Evolutionary conservation across 2,329 filamentous ascomycete genomes (phyloP).

Genomic region (Penicillium nordicum): DNA sequence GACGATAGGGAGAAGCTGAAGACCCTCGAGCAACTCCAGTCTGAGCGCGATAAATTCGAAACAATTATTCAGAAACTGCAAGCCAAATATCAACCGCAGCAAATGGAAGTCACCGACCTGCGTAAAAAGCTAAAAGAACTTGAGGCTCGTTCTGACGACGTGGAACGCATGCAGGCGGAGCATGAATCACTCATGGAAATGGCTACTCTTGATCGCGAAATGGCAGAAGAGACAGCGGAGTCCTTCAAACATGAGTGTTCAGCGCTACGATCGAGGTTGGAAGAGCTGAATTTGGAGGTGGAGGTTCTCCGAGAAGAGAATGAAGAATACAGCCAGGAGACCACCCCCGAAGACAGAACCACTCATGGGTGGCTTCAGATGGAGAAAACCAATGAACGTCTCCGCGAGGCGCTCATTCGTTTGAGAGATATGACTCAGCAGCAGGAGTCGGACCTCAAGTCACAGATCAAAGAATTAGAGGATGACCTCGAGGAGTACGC

Average conservation of each 20-base stretch:
- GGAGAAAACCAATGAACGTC: conserved; percentile 82
- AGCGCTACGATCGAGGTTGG: conserved; percentile 67
- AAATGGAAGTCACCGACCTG: conserved; percentile 73
- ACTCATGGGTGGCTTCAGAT: conserved; percentile 87
- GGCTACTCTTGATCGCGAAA: conserved; percentile 85
- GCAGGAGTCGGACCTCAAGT: conserved; percentile 73
- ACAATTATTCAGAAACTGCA: conserved; percentile 86
- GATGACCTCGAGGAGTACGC: conserved; percentile 68
- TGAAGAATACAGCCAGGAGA: conserved; percentile 74
- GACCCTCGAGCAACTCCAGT: conserved; percentile 69
- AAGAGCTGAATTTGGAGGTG: conserved; percentile 83
- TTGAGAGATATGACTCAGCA: conserved; percentile 85
- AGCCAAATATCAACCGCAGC: conserved; percentile 79
- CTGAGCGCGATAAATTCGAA: conserved; percentile 57
- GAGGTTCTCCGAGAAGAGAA: conserved; percentile 88
- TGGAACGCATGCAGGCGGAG: conserved; percentile 74
- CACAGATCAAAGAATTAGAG: conserved; percentile 70
- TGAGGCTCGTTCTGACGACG: conserved; percentile 63
- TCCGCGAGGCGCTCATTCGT: conserved; percentile 78
- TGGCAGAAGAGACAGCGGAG: conserved; percentile 92
- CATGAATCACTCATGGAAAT: conserved; percentile 82
- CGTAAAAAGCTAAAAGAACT: conserved; percentile 75
- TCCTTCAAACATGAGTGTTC: conserved; percentile 77
- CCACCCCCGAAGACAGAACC: conserved; percentile 81
- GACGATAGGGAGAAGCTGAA: conserved; percentile 87